phyloP scores from a whole-genome alignment of 75 land plant species.

The Picea sitchensis region DNA sequence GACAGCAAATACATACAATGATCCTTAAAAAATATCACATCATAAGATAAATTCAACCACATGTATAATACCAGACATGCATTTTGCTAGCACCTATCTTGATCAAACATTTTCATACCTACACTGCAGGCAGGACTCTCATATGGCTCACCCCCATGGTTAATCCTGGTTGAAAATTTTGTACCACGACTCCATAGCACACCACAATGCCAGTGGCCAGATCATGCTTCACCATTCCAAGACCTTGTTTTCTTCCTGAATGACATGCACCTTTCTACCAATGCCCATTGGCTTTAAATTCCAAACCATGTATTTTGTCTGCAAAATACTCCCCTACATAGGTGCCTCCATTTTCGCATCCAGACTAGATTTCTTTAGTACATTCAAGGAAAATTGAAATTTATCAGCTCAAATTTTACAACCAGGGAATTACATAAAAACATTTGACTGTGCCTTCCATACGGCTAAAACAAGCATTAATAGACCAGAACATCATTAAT shows the following conservation, averaged over 20 bases:
- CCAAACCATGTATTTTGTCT: slow-evolving; percentile 95
- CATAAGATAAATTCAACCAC: no score
- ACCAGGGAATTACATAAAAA: neutral
- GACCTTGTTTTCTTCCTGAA: slow-evolving; percentile 83
- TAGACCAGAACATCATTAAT: no score
- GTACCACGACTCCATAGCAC: slow-evolving; percentile 45
- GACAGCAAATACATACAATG: neutral
- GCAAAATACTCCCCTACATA: slow-evolving; percentile 90
- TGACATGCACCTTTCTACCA: slow-evolving; percentile 91
- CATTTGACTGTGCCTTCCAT: slow-evolving; percentile 40
- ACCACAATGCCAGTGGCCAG: slow-evolving; percentile 77
- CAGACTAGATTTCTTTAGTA: neutral
- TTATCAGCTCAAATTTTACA: neutral
- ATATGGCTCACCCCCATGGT: no score
- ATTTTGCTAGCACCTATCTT: no score
- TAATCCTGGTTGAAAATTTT: neutral
- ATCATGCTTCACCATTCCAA: slow-evolving; percentile 73
- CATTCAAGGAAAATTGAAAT: neutral
- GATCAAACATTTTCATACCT: no score
- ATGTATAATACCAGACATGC: no score
- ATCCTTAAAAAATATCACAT: no score
- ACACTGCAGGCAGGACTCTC: no score
- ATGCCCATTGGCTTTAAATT: slow-evolving; percentile 82
- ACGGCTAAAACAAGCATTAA: no score
- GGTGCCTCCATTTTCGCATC: slow-evolving; percentile 65